Conservation (phyloP, 208 protist species). For the Leishmania braziliensis region DNA sequence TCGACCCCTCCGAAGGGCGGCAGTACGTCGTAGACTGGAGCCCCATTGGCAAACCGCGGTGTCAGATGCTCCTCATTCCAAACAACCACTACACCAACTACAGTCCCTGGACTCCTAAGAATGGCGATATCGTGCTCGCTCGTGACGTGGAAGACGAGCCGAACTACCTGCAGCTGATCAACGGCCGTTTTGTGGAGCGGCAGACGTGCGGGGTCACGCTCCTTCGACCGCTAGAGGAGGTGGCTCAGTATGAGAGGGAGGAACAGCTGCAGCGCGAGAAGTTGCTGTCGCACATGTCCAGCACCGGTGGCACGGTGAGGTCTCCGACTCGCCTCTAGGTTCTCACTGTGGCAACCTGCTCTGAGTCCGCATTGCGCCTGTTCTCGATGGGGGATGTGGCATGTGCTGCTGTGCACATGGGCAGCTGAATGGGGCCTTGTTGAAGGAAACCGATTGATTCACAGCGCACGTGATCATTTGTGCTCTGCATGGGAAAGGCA, state of each 20-base stretch:
- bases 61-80: constrained; percentile 75
- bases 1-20: constrained; percentile 57
- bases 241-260: constrained; percentile 26
- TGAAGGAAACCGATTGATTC: background rate
- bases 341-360: background rate
- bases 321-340: background rate
- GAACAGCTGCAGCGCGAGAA: constrained; percentile 15
- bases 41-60: constrained; percentile 71
- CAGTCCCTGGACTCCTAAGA: constrained; percentile 82
- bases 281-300: constrained; percentile 9
- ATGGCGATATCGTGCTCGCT: constrained; percentile 82
- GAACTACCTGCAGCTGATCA: constrained; percentile 82
- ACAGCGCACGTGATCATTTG: background rate
- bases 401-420: background rate
- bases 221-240: constrained; percentile 61
- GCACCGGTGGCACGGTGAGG: background rate
- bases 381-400: background rate
- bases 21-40: constrained; percentile 81
- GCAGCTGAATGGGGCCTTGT: background rate
- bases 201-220: constrained; percentile 78
- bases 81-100: constrained; percentile 86
- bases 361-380: too few relatives aligned
- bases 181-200: constrained; percentile 81
- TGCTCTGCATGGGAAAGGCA: background rate
- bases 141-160: constrained; percentile 65